Conservation (phyloP, 805 yeast species). For the Citeromyces nyonsensis region DNA sequence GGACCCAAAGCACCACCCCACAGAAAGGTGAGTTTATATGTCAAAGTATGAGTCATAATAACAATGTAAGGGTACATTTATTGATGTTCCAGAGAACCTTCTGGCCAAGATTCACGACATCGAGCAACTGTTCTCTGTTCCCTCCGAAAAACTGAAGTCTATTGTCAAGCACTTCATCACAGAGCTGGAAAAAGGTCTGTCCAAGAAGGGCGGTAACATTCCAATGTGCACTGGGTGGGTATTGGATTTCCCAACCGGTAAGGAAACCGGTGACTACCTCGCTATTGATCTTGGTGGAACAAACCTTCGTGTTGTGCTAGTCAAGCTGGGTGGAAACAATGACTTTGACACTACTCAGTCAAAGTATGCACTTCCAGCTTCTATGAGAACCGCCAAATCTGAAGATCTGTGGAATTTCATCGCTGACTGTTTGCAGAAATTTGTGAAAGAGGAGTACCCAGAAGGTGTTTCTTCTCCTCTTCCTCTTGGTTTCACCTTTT, state of each 20-base stretch:
- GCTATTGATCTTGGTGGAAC: slow-evolving; percentile 98
- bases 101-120: slow-evolving; percentile 17
- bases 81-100: slow-evolving; percentile 53
- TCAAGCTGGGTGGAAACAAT: slow-evolving; percentile 68
- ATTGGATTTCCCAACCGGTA: slow-evolving; percentile 82
- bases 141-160: slow-evolving; percentile 39
- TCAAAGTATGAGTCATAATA: neutral
- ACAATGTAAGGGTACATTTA: slow-evolving; percentile 29
- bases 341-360: slow-evolving; percentile 79
- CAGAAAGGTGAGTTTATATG: slow-evolving; percentile 34
- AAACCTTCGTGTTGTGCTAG: slow-evolving; percentile 83
- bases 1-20: slow-evolving; percentile 77
- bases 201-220: slow-evolving; percentile 65
- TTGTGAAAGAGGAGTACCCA: slow-evolving; percentile 53
- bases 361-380: slow-evolving; percentile 66
- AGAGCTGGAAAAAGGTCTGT: slow-evolving; percentile 74
- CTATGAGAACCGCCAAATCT: slow-evolving; percentile 62
- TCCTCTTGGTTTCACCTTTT: slow-evolving; percentile 90
- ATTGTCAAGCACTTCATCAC: slow-evolving; percentile 63
- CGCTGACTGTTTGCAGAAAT: slow-evolving; percentile 64
- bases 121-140: slow-evolving; percentile 48
- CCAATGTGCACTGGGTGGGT: slow-evolving; percentile 99
- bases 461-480: slow-evolving; percentile 41
- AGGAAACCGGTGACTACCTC: slow-evolving; percentile 76
- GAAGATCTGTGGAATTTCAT: slow-evolving; percentile 78